Base-by-base conservation (phyloP, 2,329 filamentous ascomycete genomes). In the Macroventuria anomochaeta region DNA sequence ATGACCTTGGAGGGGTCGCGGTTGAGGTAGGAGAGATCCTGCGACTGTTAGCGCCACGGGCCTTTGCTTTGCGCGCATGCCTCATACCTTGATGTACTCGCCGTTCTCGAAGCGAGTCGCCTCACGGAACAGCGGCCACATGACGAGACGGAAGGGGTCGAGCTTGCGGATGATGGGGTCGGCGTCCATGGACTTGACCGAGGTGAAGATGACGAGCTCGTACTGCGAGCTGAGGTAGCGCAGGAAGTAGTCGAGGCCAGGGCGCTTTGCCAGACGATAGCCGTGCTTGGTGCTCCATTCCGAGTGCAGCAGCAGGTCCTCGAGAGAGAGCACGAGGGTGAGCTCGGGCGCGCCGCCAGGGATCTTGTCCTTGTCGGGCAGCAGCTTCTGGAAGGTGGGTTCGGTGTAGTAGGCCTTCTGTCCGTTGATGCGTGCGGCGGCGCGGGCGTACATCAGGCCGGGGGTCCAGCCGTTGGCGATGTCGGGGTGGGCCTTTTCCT, bases 21-120 rank as follows among this genome's bases (percentile, higher is more conserved):
- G 80, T 99, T 99, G 41, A 99, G 86, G 77, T 96, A 97, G 2
- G 92, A 92, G n/a, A 99, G 86, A 72, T 99, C 95, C 91, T 96
- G 46, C 4, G 5, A 2, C 8, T 26, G 37, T 71, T 52, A 71
- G 67, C 40, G n/a, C n/a, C n/a, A n/a, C n/a, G 37, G 15, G 10
- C 5, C 8, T 25, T 25, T 25, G 23, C 23, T 5, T 25, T 8
- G 5, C 5, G 23, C 8, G 5, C 5, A 5, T 25, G 5, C 23
- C 5, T 60, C 79, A 61, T 78, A 92, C 91, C 87, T 99, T 99
- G 77, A 99, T 85, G 69, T 97, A 93, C 77, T 97, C 90, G 61
- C 95, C 95, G 61, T 96, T 89, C 77, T 97, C 89, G 75, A 96
- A 99, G 69, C 93, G 90, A 55, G 95, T 97, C n/a, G 93, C 95